A percentile compares a stretch with the other conserved stretches of the same genome.
Conservation (phyloP, 306 rosid genomes). For the Albizia julibrissin region DNA sequence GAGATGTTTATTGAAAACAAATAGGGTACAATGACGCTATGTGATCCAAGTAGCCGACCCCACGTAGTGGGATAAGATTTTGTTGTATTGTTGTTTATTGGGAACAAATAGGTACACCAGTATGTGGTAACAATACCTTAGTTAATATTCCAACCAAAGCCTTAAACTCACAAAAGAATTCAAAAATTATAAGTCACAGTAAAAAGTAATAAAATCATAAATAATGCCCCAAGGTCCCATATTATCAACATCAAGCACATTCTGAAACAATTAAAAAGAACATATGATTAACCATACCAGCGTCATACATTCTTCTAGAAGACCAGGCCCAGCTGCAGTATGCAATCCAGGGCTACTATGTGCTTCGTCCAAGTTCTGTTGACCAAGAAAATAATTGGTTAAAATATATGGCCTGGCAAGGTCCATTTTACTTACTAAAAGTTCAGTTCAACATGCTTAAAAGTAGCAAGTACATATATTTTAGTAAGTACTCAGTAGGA, state of each 20-base stretch:
- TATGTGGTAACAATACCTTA: neutral
- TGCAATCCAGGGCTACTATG: slow-evolving; percentile 95
- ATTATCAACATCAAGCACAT: neutral
- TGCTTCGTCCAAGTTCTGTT: slow-evolving; percentile 92
- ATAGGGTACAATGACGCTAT: neutral
- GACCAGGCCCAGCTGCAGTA: slow-evolving; percentile 99
- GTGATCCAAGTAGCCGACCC: too few relatives aligned
- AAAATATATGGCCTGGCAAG: slow-evolving; percentile 22
- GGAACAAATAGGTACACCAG: neutral
- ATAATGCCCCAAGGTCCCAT: slow-evolving; percentile 10
- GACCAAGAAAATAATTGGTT: slow-evolving; percentile 34
- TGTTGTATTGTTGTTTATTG: neutral
- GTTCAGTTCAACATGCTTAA: slow-evolving; percentile 24
- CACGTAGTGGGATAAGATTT: too few relatives aligned
- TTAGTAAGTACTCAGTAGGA: neutral
- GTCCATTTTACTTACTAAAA: slow-evolving; percentile 3
- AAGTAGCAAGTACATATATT: neutral
- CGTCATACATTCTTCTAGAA: slow-evolving; percentile 91
- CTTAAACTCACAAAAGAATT: slow-evolving; percentile 7
- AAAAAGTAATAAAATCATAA: neutral
- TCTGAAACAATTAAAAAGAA: slow-evolving; percentile 28
- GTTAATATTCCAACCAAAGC: slow-evolving; percentile 17
- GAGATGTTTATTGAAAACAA: neutral
- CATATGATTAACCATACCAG: slow-evolving; percentile 51
- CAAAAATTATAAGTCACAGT: slow-evolving; percentile 1